A percentile compares a stretch with the other conserved stretches of the same genome.
These are phyloP conservation scores for Gossypium gossypioides DNA, from an alignment of 441 rosid species.

Conservation along the genomic window DNA sequence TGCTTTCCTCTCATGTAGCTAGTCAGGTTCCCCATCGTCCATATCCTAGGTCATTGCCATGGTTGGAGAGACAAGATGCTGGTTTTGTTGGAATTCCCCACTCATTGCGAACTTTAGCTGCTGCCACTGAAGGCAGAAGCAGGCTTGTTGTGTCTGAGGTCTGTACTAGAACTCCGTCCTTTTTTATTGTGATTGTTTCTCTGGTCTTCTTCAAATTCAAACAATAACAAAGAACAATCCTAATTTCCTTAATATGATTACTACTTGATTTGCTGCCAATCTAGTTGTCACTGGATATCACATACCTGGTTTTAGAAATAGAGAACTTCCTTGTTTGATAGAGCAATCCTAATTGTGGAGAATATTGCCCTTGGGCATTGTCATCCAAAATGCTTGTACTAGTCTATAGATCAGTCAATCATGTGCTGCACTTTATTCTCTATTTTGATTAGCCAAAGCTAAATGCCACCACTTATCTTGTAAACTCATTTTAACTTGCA, in stretches of 20 bases:
- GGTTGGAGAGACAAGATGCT: constrained; percentile 61
- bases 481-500: background rate
- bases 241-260: background rate
- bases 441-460: background rate
- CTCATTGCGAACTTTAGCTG: constrained; percentile 45
- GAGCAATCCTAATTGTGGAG: background rate
- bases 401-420: background rate
- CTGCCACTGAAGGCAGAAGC: constrained; percentile 59
- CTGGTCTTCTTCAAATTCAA: background rate
- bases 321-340: background rate
- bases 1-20: constrained; percentile 38
- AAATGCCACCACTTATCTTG: background rate
- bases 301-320: background rate
- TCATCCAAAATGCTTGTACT: background rate
- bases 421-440: background rate
- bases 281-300: background rate
- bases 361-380: background rate
- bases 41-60: constrained; percentile 41
- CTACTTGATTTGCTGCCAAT: background rate
- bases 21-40: constrained; percentile 40
- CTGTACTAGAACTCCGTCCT: constrained; percentile 16
- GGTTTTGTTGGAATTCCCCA: constrained; percentile 41
- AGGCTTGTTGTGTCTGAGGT: constrained; percentile 71
- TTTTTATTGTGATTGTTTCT: background rate
- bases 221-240: background rate